Base-by-base conservation (phyloP, 352 stramenopile genomes). In the Globisporangium solare region DNA sequence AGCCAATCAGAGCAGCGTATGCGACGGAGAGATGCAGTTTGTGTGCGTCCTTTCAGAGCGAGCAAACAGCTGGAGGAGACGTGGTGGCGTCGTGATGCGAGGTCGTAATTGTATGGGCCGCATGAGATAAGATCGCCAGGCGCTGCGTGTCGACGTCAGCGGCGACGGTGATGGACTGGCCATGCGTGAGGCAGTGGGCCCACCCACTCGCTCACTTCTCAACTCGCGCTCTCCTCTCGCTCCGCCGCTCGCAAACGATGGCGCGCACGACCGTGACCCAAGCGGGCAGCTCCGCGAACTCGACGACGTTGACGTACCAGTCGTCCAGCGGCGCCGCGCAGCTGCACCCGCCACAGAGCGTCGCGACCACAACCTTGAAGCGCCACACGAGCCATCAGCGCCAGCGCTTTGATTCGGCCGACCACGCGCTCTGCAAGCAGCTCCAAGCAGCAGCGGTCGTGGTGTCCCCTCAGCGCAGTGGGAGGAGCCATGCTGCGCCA, bases 371-470 rank as follows among this genome's bases (percentile, higher is more conserved):
- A 18, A 73, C 88, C 51, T 64, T 89, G 51, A 73, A 81, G 55
- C 79, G 79, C 6, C 76, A 78, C 48, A 47, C 54, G 11, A 61
- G 70, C 42, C 27, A 35, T 6, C 65, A 81, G 42, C 79, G 79
- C 41, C 76, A 89, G 64, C 80, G 80, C 31, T 90, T 90, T 55
- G 80, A 90, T 57, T 90, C 80, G 52, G 80, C 80, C 8, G 80
- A 90, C 56, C 86, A 82, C 56, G 75, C 68, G 31, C 79, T 90
- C 63, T 18, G 39, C 39, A n/a, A 43, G 39, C 39, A 43, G 39
- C 58, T 66, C n/a, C 57, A 69, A 11, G 63, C 57, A 11, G 40
- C 63, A 17, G 47, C 22, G 5, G 47, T 37, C 2, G 27, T 22
- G 0, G 21, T 15, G 18, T 22, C 15, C 3, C 39, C 17, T 43